phyloP scores from a whole-genome alignment of 169 alveolate genomes.

The Eimeria necatrix region DNA sequence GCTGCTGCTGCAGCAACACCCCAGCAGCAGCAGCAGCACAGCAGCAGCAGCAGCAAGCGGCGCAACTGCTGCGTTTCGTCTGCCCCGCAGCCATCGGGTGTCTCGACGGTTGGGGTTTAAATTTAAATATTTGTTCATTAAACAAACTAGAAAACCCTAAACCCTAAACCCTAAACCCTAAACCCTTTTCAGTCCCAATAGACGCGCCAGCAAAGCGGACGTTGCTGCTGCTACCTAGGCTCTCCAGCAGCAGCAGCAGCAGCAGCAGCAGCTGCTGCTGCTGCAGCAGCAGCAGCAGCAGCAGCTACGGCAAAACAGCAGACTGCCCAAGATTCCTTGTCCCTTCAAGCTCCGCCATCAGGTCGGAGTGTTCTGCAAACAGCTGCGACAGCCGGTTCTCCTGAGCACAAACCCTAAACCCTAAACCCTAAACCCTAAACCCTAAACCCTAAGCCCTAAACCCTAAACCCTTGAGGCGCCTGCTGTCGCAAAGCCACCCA shows the following conservation, averaged over 20 bases:
- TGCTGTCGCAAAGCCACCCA: too few relatives aligned
- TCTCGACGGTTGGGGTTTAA: too few relatives aligned
- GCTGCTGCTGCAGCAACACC: too few relatives aligned
- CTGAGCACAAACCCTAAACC: constrained; percentile 21
- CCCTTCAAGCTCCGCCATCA: background rate
- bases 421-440: background rate
- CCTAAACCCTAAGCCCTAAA: background rate
- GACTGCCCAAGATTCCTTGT: background rate
- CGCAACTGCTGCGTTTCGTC: too few relatives aligned
- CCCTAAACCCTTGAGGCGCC: too few relatives aligned
- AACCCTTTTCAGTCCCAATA: background rate
- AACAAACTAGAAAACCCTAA: too few relatives aligned
- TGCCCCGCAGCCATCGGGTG: too few relatives aligned
- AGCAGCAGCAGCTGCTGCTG: background rate
- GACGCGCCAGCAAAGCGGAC: background rate
- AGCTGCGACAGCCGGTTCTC: background rate
- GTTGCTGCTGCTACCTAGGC: background rate
- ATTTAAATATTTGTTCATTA: too few relatives aligned
- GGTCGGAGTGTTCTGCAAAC: background rate
- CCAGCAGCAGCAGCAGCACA: too few relatives aligned
- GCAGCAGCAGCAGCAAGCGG: too few relatives aligned
- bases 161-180: constrained; percentile 44
- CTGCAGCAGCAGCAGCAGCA: background rate
- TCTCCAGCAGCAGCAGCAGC: background rate
- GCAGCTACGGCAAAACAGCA: background rate